phyloP scores from a whole-genome alignment of 495 filamentous ascomycete genomes.

The Paragyromitra xinjiangensis region DNA sequence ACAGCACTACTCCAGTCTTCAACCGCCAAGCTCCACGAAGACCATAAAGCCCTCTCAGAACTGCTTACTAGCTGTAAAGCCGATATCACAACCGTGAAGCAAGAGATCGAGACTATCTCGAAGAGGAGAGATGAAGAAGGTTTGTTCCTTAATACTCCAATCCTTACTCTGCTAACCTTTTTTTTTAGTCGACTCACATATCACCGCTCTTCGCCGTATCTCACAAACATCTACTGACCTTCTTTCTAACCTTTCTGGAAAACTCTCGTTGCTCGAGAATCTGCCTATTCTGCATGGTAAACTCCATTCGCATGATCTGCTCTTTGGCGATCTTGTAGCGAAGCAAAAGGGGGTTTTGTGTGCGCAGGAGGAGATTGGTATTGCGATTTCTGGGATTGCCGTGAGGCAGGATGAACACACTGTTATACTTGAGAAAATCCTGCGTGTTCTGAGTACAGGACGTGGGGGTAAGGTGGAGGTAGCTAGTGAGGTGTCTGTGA shows the following conservation, averaged over 20 bases:
- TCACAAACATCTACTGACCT: constrained; percentile 25
- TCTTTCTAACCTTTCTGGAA: constrained; percentile 18
- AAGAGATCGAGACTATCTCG: neutral
- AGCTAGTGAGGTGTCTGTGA: neutral
- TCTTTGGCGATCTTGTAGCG: constrained; percentile 14
- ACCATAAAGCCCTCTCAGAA: constrained; percentile 11
- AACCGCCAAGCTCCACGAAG: neutral
- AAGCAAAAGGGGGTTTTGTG: constrained; percentile 6
- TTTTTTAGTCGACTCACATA: constrained; percentile 20
- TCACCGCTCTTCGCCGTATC: constrained; percentile 25
- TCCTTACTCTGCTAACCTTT: neutral
- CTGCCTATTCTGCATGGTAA: constrained; percentile 33
- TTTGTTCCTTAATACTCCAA: neutral
- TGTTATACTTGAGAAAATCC: neutral
- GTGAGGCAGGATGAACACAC: constrained; percentile 4
- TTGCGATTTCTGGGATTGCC: neutral
- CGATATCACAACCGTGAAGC: neutral
- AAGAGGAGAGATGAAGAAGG: constrained; percentile 18
- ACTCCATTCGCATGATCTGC: constrained; percentile 31
- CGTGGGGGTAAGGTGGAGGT: neutral
- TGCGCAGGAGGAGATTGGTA: neutral
- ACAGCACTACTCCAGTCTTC: constrained; percentile 13
- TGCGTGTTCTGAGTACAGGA: neutral
- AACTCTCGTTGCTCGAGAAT: constrained; percentile 25
- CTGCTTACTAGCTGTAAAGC: constrained; percentile 26